Percentiles rank a stretch among this genome's conserved stretches.
These are phyloP conservation scores for Zizania latifolia DNA, from an alignment of 176 grass and related monocot species.

Conservation along the genomic window DNA sequence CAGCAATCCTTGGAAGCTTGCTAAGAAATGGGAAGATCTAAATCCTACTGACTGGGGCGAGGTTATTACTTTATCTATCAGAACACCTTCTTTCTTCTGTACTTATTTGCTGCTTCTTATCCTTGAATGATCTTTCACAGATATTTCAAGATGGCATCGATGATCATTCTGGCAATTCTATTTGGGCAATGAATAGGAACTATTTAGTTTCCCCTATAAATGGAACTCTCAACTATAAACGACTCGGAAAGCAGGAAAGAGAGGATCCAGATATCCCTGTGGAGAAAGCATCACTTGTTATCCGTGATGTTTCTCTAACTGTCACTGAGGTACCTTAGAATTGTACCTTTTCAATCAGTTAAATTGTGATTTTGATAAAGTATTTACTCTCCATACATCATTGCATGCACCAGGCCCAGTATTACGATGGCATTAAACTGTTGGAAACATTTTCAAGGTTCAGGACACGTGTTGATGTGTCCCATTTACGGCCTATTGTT, in stretches of 20 bases:
- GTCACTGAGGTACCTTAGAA: constrained; percentile 64
- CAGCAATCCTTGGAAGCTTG: constrained; percentile 65
- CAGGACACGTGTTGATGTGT: constrained; percentile 84
- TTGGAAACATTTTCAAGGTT: constrained; percentile 94
- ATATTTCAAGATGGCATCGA: constrained; percentile 91
- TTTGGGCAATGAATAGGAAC: constrained; percentile 62
- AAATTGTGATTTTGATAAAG: constrained; percentile 5
- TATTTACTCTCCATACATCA: constrained; percentile 16
- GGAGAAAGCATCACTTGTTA: constrained; percentile 86
- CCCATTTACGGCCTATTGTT: constrained; percentile 86
- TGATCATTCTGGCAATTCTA: constrained; percentile 39
- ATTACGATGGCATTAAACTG: constrained; percentile 92
- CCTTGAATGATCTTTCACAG: constrained; percentile 35
- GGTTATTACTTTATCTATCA: constrained; percentile 41
- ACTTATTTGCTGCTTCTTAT: constrained; percentile 8
- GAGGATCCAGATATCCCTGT: constrained; percentile 57
- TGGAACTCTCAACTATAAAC: constrained; percentile 95
- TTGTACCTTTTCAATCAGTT: constrained; percentile 17
- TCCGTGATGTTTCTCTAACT: constrained; percentile 90
- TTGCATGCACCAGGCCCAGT: constrained; percentile 71
- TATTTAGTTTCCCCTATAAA: constrained; percentile 98
- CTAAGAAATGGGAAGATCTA: constrained; percentile 93
- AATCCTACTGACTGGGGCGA: constrained; percentile 76
- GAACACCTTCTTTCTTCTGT: constrained; percentile 8
- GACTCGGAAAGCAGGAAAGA: constrained; percentile 88